Evolutionary conservation across 768 basidiomycete species (phyloP).

Genomic region (Phanerochaete carnosa): DNA sequence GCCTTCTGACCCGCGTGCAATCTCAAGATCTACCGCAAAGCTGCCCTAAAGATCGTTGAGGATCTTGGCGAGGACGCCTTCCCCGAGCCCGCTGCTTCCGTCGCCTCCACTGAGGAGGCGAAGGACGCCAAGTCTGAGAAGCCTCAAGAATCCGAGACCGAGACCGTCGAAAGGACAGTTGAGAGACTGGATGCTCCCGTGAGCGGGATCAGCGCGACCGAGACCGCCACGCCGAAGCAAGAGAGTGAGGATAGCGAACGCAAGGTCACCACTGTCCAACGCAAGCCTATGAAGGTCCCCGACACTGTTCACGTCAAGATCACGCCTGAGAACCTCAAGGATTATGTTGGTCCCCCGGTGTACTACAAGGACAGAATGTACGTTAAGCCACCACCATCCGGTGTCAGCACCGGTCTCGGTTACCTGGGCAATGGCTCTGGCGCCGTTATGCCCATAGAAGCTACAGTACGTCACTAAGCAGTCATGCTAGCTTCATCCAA

Average conservation of each 20-base stretch:
- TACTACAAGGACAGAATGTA: constrained; percentile 97
- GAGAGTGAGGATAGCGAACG: constrained; percentile 32
- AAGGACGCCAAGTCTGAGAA: constrained; percentile 4
- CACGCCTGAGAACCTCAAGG: constrained; percentile 84
- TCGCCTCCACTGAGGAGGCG: constrained; percentile 12
- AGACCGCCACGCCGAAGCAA: constrained; percentile 19
- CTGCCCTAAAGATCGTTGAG: constrained; percentile 86
- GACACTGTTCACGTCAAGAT: constrained; percentile 75
- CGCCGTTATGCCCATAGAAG: constrained; percentile 96
- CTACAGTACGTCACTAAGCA: constrained; percentile 57
- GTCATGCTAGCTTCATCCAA: neutral
- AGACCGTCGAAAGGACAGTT: constrained; percentile 47
- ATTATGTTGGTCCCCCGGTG: constrained; percentile 93
- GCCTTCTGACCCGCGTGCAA: neutral
- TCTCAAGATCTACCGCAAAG: constrained; percentile 89
- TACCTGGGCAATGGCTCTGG: constrained; percentile 97
- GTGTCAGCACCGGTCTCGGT: constrained; percentile 92
- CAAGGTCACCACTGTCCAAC: constrained; percentile 74
- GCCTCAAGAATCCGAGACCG: constrained; percentile 14
- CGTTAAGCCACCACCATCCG: constrained; percentile 72
- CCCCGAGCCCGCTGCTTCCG: constrained; percentile 54
- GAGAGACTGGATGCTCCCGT: constrained; percentile 49
- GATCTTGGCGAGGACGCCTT: constrained; percentile 86
- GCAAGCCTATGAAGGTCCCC: constrained; percentile 81
- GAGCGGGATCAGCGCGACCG: constrained; percentile 34